Base-by-base conservation (phyloP, 441 rosid species). In the Gossypium trilobum region DNA sequence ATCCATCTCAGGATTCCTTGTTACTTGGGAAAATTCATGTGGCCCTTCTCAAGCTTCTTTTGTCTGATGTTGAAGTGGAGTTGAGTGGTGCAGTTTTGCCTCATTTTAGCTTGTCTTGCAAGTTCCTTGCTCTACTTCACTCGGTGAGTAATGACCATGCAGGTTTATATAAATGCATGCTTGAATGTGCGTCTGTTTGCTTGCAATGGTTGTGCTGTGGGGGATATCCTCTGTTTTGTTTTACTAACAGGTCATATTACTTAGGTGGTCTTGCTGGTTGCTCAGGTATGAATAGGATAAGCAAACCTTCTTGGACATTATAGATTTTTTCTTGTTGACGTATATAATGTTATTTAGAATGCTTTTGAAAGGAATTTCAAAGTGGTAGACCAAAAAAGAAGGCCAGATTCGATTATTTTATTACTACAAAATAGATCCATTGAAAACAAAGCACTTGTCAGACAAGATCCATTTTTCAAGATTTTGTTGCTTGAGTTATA, bases 91-190 rank as follows among this genome's bases (percentile, higher is more conserved):
- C 86, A 52, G 62, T 77, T 77, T 71, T 83, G 36, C 86, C 87
- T 68, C 85, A 82, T 77, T 80, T 77, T 71, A 87, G 82, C 76
- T 75, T 88, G 60, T 91, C 97, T 69, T 95, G 97, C 93, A 88
- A 87, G 82, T 91, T 95, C 78, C 90, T 95, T 77, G 99, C 93
- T 50, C 82, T 95, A 72, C 86, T 91, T 69, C 97, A 87, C 80
- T 89, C 96, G 82, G 99, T 95, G 81, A 87, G 97, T 80, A 56
- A 80, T 46, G 16, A 69, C 20, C 51, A 42, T 58, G 54, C 70
- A 42, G 48, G 25, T 72, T 13, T 50, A 20, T 10, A 13, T 19
- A 29, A 17, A 31, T 51, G 5, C 23, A 11, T 42, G 70, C 22
- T 1, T 44, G 31, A 9, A 23, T 22, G 22, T n/a, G 70, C n/a